Evolutionary conservation across 2,329 filamentous ascomycete genomes (phyloP), one percentile per base, ranked within the genome.

Genomic region (Aspergillus puulaauensis): DNA sequence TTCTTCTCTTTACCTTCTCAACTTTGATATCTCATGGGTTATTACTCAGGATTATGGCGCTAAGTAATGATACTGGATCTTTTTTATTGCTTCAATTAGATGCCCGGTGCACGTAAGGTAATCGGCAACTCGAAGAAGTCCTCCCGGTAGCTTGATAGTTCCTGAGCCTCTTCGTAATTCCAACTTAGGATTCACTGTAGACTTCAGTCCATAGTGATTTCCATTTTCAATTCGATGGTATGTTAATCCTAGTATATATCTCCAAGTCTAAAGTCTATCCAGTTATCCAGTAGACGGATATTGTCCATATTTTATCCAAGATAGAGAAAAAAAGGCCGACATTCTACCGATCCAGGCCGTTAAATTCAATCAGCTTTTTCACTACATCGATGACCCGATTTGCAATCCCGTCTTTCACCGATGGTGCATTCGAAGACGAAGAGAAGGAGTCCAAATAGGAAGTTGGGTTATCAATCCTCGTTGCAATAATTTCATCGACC

Each of bases 401-500:
- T 0, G 66, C 66, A 21, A 67, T 65, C 15, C 64, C 62, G 70
- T 48, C 40, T 33, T 37, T 52, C 23, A 12, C 21, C 46, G 8
- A 14, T 23, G 31, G 2, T 40, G 46, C n/a, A 14, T 45, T 41
- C 17, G 17, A 23, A 19, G 33, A 41, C 8, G 54, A 51, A 45
- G 54, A 53, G 8, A 40, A 6, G n/a, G 66, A 63, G 21, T 65
- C 77, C 37, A 87, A 70, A 46, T 86, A 84, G 57, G 83, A 71
- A 12, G 81, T 82, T 0, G 90, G 90, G 61, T 90, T 86, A 71
- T 93, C 90, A 49, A 97, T 86, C 75, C 92, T 92, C 63, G 83
- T 81, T 57, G 89, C 89, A 68, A 99, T 84, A 60, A 96, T 81
- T 63, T 88, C 86, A 77, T 99, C 95, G 54, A 99, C 82, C 87